Conservation (phyloP, 2,329 filamentous ascomycete species). For the Dactylonectria estremocensis region DNA sequence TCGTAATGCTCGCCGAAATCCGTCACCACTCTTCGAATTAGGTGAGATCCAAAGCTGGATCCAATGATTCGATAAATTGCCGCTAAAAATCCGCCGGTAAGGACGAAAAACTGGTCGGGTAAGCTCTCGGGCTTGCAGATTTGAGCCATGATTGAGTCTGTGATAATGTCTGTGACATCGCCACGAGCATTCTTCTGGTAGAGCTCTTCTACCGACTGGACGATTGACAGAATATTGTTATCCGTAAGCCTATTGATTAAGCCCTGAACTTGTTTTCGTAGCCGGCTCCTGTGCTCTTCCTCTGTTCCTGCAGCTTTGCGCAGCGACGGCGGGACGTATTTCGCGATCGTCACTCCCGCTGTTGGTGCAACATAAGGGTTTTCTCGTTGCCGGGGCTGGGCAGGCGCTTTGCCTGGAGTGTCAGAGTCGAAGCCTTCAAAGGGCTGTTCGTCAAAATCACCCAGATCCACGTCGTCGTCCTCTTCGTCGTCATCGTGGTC, state of each 20-base stretch:
- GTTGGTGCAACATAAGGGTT: slow-evolving; percentile 90
- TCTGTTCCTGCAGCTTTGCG: slow-evolving; percentile 75
- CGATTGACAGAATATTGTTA: slow-evolving; percentile 87
- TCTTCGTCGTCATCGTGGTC: slow-evolving; percentile 47
- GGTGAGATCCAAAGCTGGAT: slow-evolving; percentile 89
- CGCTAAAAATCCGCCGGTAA: slow-evolving; percentile 91
- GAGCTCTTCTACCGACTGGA: slow-evolving; percentile 85
- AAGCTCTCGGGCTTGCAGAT: slow-evolving; percentile 84
- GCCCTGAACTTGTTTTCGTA: slow-evolving; percentile 88
- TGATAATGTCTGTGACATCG: slow-evolving; percentile 85
- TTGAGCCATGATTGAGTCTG: slow-evolving; percentile 83
- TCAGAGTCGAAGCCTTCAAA: slow-evolving; percentile 60
- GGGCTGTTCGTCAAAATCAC: slow-evolving; percentile 51
- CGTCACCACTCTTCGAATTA: slow-evolving; percentile 84
- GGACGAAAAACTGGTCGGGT: slow-evolving; percentile 90
- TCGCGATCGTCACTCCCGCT: slow-evolving; percentile 64
- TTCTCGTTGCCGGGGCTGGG: slow-evolving; percentile 73
- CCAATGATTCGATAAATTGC: slow-evolving; percentile 91
- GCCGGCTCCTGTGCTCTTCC: slow-evolving; percentile 75
- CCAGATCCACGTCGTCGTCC: slow-evolving; percentile 50
- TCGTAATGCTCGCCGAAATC: slow-evolving; percentile 79
- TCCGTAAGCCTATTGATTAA: slow-evolving; percentile 94
- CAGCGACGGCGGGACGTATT: slow-evolving; percentile 92
- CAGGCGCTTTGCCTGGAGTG: slow-evolving; percentile 49
- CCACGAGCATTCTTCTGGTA: slow-evolving; percentile 90